A percentile compares a stretch with the other conserved stretches of the same genome.
Conservation (phyloP, 2,329 filamentous ascomycete genomes). For the Fusarium gaditjirri region DNA sequence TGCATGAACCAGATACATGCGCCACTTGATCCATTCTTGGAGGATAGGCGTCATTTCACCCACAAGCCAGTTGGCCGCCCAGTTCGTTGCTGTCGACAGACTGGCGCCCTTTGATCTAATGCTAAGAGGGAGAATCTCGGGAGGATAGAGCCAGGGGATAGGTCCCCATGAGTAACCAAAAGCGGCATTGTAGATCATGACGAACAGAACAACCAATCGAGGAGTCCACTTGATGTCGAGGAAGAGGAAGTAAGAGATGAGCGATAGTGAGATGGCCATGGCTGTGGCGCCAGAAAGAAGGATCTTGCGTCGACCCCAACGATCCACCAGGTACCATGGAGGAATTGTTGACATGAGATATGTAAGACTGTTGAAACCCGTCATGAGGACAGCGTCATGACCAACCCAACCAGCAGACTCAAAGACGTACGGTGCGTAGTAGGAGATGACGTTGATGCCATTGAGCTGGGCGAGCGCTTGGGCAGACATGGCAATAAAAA, state of each 20-base stretch:
- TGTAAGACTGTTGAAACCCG: constrained; percentile 90
- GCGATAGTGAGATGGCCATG: constrained; percentile 88
- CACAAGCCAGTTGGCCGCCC: constrained; percentile 98
- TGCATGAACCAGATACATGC: constrained; percentile 92
- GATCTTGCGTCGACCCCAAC: constrained; percentile 89
- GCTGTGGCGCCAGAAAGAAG: constrained; percentile 88
- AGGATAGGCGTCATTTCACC: constrained; percentile 94
- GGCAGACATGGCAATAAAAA: constrained; percentile 98
- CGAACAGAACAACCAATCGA: constrained; percentile 87
- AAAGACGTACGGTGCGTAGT: constrained; percentile 96
- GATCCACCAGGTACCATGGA: constrained; percentile 96
- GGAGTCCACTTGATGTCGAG: constrained; percentile 83
- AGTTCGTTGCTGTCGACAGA: constrained; percentile 95
- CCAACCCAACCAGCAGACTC: constrained; percentile 97
- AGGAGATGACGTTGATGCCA: constrained; percentile 99
- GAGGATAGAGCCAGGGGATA: constrained; percentile 97
- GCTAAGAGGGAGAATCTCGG: constrained; percentile 96
- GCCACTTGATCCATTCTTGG: constrained; percentile 92
- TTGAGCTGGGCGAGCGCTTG: constrained; percentile 96
- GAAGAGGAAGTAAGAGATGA: constrained; percentile 95
- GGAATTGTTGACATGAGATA: constrained; percentile 94
- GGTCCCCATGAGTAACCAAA: constrained; percentile 97
- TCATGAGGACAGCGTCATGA: constrained; percentile 93
- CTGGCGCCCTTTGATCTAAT: constrained; percentile 97
- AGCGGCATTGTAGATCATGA: constrained; percentile 98